Evolutionary conservation across 352 stramenopile genomes (phyloP).

Genomic region (Pythium graminicola): DNA sequence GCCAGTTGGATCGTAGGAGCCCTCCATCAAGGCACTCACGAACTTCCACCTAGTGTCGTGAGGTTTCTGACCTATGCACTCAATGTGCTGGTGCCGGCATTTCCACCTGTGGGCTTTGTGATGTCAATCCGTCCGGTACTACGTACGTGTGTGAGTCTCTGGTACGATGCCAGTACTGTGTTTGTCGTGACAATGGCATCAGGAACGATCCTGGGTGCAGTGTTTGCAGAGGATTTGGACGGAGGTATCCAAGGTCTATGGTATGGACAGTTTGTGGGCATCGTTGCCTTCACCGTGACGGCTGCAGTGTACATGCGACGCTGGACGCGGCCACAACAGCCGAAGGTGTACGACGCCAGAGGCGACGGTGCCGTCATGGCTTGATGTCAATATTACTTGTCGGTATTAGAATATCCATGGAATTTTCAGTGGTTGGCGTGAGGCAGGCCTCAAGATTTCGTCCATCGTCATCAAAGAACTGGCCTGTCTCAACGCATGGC

Average conservation of each 20-base stretch:
- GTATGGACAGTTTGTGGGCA: constrained; percentile 41
- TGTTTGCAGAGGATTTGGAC: constrained; percentile 34
- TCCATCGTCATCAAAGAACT: no score
- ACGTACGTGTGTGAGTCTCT: constrained; percentile 22
- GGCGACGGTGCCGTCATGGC: background rate
- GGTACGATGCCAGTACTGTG: constrained; percentile 14
- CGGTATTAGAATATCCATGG: background rate
- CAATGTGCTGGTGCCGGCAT: constrained; percentile 7
- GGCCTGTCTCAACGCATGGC: no score
- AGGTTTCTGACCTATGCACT: background rate
- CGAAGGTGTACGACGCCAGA: background rate
- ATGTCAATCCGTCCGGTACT: constrained; percentile 21
- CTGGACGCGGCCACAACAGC: no score
- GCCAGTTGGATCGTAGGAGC: constrained; percentile 15
- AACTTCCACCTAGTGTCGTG: constrained; percentile 7
- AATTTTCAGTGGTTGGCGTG: no score
- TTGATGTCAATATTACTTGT: background rate
- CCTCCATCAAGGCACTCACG: constrained; percentile 26
- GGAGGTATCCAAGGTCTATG: constrained; percentile 53
- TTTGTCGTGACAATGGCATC: constrained; percentile 23
- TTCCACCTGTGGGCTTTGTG: constrained; percentile 21
- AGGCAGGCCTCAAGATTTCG: no score
- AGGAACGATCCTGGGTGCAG: constrained; percentile 17
- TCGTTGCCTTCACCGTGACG: constrained; percentile 16
- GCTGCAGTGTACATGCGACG: background rate